Evolutionary conservation across 139 green algal genomes (phyloP).

Genomic region (Gonium pectorale): DNA sequence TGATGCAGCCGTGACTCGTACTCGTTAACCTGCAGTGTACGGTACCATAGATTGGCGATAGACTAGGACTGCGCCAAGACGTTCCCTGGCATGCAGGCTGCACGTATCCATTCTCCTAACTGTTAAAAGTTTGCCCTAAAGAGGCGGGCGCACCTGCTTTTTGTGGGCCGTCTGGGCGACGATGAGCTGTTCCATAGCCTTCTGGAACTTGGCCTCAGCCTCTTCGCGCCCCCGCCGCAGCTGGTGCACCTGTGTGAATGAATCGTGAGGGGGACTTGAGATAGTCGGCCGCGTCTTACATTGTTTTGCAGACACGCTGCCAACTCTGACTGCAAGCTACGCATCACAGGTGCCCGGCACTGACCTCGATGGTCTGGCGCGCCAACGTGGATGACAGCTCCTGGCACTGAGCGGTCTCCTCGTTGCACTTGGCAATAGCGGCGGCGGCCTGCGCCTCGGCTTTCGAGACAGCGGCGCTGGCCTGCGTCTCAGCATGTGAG

Average conservation of each 20-base stretch:
- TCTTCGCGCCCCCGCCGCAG: slow-evolving; percentile 2
- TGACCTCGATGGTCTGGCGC: neutral
- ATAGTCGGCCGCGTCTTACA: no score
- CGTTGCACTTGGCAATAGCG: neutral
- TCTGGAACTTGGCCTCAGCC: slow-evolving; percentile 18
- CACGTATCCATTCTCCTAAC: no score
- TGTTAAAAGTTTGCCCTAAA: no score
- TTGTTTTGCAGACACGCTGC: no score
- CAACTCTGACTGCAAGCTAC: no score
- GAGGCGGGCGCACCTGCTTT: slow-evolving; percentile 33
- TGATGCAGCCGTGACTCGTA: slow-evolving; percentile 29
- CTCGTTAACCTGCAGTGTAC: slow-evolving; percentile 4
- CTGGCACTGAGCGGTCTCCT: neutral
- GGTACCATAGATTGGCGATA: no score
- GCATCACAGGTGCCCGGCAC: no score
- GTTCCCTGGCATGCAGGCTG: no score
- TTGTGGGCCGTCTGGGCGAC: slow-evolving; percentile 16
- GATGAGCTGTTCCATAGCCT: slow-evolving; percentile 46
- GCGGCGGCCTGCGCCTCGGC: neutral
- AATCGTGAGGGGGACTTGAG: no score
- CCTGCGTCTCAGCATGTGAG: neutral
- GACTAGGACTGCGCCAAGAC: no score
- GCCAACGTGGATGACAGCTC: slow-evolving; percentile 25
- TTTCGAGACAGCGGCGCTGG: neutral
- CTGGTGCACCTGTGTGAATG: slow-evolving; percentile 5